Conservation (phyloP, 1,284 basidiomycete genomes). For the Austroboletus novae-zelandiae region DNA sequence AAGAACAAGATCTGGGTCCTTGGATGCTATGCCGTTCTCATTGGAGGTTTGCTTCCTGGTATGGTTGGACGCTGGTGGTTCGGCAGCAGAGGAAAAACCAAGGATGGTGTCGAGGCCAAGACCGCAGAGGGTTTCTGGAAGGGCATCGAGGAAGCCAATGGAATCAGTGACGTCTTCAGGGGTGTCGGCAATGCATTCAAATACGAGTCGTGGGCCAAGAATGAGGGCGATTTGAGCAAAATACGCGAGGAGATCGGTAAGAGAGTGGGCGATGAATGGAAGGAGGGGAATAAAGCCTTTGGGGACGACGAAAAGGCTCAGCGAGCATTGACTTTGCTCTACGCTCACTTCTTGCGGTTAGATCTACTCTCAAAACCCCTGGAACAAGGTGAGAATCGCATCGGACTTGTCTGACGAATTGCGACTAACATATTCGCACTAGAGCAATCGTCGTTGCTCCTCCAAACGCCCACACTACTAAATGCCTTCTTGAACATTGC, state of each 20-base stretch:
- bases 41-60: conserved; percentile 89
- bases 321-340: conserved; percentile 71
- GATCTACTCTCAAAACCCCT: conserved; percentile 57
- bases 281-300: conserved; percentile 41
- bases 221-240: conserved; percentile 48
- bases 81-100: conserved; percentile 85
- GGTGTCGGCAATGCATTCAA: conserved; percentile 75
- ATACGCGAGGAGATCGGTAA: conserved; percentile 58
- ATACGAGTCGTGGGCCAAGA: conserved; percentile 46
- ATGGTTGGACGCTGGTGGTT: conserved; percentile 91
- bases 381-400: conserved; percentile 53
- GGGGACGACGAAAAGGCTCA: conserved; percentile 39
- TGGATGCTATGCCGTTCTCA: conserved; percentile 81
- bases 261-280: conserved; percentile 54
- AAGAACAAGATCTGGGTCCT: conserved; percentile 93
- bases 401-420: not conserved
- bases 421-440: conserved; percentile 3
- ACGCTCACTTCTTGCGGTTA: conserved; percentile 83
- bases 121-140: conserved; percentile 94
- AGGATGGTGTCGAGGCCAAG: conserved; percentile 84
- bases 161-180: conserved; percentile 71
- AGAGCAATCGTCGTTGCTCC: conserved; percentile 71
- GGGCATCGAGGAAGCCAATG: conserved; percentile 77
- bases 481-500: conserved; percentile 84
- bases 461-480: conserved; percentile 73